phyloP scores from a whole-genome alignment of 2,329 filamentous ascomycete species.

The Dryadomyces sulphureus region DNA sequence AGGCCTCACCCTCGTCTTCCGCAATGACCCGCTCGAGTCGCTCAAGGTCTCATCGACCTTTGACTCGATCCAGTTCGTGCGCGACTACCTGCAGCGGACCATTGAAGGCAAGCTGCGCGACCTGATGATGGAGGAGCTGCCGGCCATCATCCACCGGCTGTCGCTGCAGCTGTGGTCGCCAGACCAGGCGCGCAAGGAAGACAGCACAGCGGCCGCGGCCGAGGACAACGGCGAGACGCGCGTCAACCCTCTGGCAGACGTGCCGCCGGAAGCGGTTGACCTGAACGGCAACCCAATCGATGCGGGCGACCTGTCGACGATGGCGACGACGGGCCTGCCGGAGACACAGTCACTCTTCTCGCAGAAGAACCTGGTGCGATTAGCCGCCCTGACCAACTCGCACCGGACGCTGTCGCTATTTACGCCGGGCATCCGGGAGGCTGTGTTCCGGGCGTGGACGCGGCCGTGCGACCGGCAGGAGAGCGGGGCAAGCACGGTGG shows the following conservation, averaged over 20 bases:
- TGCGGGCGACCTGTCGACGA: conserved; percentile 56
- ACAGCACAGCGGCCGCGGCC: conserved; percentile 33
- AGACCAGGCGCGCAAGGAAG: conserved; percentile 58
- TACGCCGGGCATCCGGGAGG: conserved; percentile 78
- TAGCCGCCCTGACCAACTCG: conserved; percentile 73
- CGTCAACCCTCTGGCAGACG: conserved; percentile 68
- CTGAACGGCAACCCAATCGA: conserved; percentile 64
- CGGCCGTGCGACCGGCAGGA: conserved; percentile 60
- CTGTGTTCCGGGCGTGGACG: conserved; percentile 86
- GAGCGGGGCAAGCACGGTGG: conserved; percentile 13
- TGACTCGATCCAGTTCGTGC: conserved; percentile 95
- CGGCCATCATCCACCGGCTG: conserved; percentile 86
- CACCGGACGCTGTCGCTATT: conserved; percentile 84
- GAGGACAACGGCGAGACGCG: conserved; percentile 41
- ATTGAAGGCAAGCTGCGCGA: conserved; percentile 89
- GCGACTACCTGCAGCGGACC: conserved; percentile 89
- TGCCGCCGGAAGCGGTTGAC: conserved; percentile 71
- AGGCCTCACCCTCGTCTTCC: conserved; percentile 88
- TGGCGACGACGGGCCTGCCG: conserved; percentile 64
- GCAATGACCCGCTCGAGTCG: conserved; percentile 94
- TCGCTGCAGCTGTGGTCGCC: conserved; percentile 83
- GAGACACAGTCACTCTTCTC: conserved; percentile 87
- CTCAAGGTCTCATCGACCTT: conserved; percentile 98
- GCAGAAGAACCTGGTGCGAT: conserved; percentile 76
- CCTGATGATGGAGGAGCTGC: conserved; percentile 94